Conservation (phyloP, 805 yeast species). For the Candida verbasci region DNA sequence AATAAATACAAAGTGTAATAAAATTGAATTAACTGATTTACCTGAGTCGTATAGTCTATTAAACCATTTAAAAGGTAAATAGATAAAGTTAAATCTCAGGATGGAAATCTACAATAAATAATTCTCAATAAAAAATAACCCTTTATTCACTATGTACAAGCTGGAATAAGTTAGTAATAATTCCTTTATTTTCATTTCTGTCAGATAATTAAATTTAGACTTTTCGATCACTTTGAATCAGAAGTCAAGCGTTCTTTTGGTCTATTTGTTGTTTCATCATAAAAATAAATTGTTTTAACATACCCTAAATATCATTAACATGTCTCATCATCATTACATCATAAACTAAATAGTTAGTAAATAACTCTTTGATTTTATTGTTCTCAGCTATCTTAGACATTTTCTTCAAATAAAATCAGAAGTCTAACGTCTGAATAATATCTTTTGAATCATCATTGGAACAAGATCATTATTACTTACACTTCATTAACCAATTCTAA, state of each 20-base stretch:
- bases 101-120: no score
- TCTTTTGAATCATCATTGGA: constrained; percentile 9
- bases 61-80: constrained; percentile 4
- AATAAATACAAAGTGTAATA: constrained; percentile 6
- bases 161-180: constrained; percentile 4
- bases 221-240: constrained; percentile 5
- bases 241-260: constrained; percentile 9
- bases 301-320: background rate
- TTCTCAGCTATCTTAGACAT: constrained; percentile 26
- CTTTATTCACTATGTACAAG: background rate
- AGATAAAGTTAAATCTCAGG: constrained; percentile 11
- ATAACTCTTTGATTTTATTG: background rate
- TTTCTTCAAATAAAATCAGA: constrained; percentile 32
- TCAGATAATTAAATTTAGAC: constrained; percentile 7
- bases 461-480: background rate
- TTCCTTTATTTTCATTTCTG: background rate
- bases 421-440: constrained; percentile 30
- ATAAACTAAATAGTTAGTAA: no score
- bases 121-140: no score
- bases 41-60: constrained; percentile 10
- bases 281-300: background rate
- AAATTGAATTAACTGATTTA: constrained; percentile 3
- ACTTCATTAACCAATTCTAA: constrained; percentile 22
- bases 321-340: no score
- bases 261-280: constrained; percentile 7